Conservation (phyloP, 495 filamentous ascomycete species). For the Platismatia glauca region DNA sequence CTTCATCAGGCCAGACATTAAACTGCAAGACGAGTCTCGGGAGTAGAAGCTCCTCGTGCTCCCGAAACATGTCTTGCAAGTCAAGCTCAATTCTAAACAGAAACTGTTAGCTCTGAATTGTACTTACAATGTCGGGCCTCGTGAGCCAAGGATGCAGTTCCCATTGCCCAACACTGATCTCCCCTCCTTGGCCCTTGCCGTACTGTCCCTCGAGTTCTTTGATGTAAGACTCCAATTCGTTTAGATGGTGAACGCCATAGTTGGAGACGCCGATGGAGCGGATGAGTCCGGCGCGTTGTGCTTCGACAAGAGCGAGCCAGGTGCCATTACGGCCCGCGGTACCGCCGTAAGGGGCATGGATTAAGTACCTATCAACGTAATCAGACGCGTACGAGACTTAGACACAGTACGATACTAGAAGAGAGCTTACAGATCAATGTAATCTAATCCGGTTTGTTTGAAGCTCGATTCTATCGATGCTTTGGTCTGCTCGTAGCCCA, state of each 20-base stretch:
- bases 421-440: constrained; percentile 44
- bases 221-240: constrained; percentile 65
- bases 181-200: constrained; percentile 58
- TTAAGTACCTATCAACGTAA: constrained; percentile 33
- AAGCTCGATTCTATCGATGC: constrained; percentile 42
- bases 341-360: constrained; percentile 49
- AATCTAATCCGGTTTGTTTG: constrained; percentile 38
- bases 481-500: constrained; percentile 45
- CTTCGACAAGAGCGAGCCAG: constrained; percentile 49
- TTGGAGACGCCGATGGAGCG: constrained; percentile 49
- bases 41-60: no score
- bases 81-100: no score
- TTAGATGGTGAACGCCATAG: constrained; percentile 46
- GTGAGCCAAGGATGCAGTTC: constrained; percentile 89
- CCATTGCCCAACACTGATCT: constrained; percentile 76
- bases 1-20: no score
- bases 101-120: no score
- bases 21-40: no score
- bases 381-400: no score
- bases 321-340: constrained; percentile 41
- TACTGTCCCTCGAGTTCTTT: constrained; percentile 51
- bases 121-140: constrained; percentile 65
- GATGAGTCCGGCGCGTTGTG: constrained; percentile 43
- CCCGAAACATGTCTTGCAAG: no score
- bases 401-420: neutral